Conservation (phyloP, 257 asterid genomes). For the Solanum appendiculatum region DNA sequence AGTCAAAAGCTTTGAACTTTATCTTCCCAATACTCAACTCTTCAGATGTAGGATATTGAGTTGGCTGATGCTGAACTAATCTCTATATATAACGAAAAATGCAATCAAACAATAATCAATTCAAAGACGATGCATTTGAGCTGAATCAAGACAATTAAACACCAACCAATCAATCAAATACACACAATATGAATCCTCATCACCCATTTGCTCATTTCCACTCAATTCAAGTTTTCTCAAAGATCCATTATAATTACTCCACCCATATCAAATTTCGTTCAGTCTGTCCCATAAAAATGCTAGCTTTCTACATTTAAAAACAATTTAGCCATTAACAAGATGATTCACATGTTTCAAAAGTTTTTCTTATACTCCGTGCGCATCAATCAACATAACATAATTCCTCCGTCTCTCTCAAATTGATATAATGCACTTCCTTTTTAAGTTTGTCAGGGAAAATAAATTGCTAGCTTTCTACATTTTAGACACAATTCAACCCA, state of each 20-base stretch:
- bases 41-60: constrained; percentile 10
- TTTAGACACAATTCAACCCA: not conserved
- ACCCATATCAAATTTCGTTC: not conserved
- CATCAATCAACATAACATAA: not conserved
- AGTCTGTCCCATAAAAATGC: not conserved
- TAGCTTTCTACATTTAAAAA: not conserved
- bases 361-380: not conserved
- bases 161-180: not conserved
- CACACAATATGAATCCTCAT: not conserved
- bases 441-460: not conserved
- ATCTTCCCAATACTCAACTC: constrained; percentile 7
- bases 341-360: not conserved
- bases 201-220: not conserved
- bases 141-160: not conserved
- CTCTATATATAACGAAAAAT: not conserved
- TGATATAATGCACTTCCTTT: not conserved
- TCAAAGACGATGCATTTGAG: not conserved
- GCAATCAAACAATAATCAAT: not conserved
- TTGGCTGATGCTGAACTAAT: constrained; percentile 14
- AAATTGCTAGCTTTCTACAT: not conserved
- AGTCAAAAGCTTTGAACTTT: constrained; percentile 4
- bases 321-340: not conserved
- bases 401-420: not conserved
- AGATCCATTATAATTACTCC: not conserved
- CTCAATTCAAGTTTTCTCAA: not conserved